Evolutionary conservation across 2,329 filamentous ascomycete genomes (phyloP).

Genomic region (Trichoderma sp.): DNA sequence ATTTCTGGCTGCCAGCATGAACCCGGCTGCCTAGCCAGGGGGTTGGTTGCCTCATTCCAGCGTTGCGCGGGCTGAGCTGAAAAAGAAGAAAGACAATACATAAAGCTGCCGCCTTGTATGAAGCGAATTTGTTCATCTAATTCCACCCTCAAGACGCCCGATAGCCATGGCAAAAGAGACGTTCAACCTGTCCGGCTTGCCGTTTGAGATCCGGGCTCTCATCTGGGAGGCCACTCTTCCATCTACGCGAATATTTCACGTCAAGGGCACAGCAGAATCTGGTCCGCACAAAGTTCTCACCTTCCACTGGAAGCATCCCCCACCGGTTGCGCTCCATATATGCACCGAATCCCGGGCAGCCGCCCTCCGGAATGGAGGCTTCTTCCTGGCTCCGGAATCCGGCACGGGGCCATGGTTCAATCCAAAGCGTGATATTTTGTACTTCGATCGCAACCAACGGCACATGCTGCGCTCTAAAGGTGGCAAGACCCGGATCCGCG

Average conservation of each 20-base stretch:
- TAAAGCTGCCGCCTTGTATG: background rate
- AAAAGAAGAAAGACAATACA: background rate
- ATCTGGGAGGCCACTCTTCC: conserved; percentile 32
- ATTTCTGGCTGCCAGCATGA: background rate
- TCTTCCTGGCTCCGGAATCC: conserved; percentile 20
- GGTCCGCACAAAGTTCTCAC: conserved; percentile 15
- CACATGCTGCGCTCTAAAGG: conserved; percentile 21
- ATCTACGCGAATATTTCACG: conserved; percentile 30
- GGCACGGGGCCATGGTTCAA: conserved; percentile 28
- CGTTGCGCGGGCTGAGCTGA: background rate
- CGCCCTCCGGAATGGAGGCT: conserved; percentile 28
- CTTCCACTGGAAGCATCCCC: conserved; percentile 26
- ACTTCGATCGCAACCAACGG: conserved; percentile 30
- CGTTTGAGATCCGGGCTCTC: conserved; percentile 29
- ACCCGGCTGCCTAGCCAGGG: background rate
- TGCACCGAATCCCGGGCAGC: conserved; percentile 30
- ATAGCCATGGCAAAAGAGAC: background rate
- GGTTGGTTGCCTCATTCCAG: background rate
- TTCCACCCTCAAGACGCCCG: background rate
- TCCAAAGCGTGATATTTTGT: conserved; percentile 29
- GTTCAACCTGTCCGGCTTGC: conserved; percentile 23
- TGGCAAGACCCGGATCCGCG: conserved; percentile 18
- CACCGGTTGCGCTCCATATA: conserved; percentile 23
- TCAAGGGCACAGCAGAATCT: conserved; percentile 22
- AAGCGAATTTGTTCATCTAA: background rate